A percentile compares a stretch with the other conserved stretches of the same genome.
Conservation (phyloP, 805 yeast genomes). For the Candida silvicultrix region DNA sequence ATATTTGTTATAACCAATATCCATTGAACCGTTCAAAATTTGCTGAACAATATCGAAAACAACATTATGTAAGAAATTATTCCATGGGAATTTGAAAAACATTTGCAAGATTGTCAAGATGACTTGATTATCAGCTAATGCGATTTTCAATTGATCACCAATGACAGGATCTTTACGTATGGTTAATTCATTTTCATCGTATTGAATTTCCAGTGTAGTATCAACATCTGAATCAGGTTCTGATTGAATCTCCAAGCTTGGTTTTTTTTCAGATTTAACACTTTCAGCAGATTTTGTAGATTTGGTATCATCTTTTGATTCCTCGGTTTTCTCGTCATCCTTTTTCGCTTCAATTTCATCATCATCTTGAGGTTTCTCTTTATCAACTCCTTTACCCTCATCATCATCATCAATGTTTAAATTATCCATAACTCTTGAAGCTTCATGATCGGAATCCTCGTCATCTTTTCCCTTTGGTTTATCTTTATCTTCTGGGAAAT, state of each 20-base stretch:
- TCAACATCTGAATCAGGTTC: conserved; percentile 21
- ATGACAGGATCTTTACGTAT: conserved; percentile 60
- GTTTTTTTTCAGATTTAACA: neutral
- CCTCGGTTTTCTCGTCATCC: conserved; percentile 13
- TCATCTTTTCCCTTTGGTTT: conserved; percentile 27
- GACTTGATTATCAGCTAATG: conserved; percentile 68
- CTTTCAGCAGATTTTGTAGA: conserved; percentile 14
- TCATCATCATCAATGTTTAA: conserved; percentile 8
- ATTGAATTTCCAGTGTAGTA: conserved; percentile 23
- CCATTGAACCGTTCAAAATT: conserved; percentile 80
- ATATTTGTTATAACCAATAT: conserved; percentile 78
- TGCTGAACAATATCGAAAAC: conserved; percentile 96
- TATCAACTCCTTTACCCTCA: conserved; percentile 15
- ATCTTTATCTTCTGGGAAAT: neutral
- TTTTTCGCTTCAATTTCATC: conserved; percentile 16
- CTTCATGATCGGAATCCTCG: conserved; percentile 25
- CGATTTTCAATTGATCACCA: conserved; percentile 84
- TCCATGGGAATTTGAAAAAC: conserved; percentile 91
- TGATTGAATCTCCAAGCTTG: conserved; percentile 14
- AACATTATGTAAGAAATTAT: conserved; percentile 93
- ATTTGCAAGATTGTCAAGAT: conserved; percentile 61
- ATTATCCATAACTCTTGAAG: conserved; percentile 20
- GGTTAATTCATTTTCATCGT: conserved; percentile 31
- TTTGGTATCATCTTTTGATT: conserved; percentile 10
- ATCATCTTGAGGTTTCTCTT: neutral